phyloP scores from a whole-genome alignment of 2,329 filamentous ascomycete species.

The Chaetomium sp. region DNA sequence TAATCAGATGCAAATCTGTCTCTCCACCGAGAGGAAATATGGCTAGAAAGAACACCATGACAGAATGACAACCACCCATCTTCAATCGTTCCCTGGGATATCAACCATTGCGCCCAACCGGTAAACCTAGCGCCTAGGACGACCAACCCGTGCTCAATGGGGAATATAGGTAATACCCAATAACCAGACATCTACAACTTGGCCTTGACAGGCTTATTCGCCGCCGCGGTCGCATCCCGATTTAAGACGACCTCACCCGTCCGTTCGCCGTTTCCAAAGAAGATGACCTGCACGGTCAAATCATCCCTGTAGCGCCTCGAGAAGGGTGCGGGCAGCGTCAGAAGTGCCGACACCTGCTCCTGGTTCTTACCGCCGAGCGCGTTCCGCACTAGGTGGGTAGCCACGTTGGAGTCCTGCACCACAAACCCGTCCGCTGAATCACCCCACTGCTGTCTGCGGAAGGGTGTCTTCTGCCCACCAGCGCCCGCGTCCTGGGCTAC shows the following conservation, averaged over 20 bases:
- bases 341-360: constrained; percentile 88
- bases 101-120: constrained; percentile 24
- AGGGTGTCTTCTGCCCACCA: constrained; percentile 80
- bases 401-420: constrained; percentile 92
- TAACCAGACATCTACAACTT: constrained; percentile 31
- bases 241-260: constrained; percentile 82
- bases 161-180: neutral
- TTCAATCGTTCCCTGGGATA: constrained; percentile 18
- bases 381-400: constrained; percentile 93
- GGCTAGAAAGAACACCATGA: neutral
- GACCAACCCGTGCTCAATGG: neutral
- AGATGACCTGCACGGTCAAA: constrained; percentile 95
- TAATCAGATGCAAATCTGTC: neutral
- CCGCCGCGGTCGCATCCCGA: constrained; percentile 75
- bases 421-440: constrained; percentile 79
- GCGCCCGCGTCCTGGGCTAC: constrained; percentile 45
- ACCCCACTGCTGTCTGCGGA: constrained; percentile 88
- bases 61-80: neutral
- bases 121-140: constrained; percentile 5
- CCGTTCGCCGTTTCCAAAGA: constrained; percentile 83
- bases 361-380: constrained; percentile 90
- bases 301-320: constrained; percentile 92
- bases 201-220: constrained; percentile 37
- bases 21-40: neutral
- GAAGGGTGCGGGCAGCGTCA: constrained; percentile 90